Conservation (phyloP, 805 yeast genomes). For the Ogataea saltuana region DNA sequence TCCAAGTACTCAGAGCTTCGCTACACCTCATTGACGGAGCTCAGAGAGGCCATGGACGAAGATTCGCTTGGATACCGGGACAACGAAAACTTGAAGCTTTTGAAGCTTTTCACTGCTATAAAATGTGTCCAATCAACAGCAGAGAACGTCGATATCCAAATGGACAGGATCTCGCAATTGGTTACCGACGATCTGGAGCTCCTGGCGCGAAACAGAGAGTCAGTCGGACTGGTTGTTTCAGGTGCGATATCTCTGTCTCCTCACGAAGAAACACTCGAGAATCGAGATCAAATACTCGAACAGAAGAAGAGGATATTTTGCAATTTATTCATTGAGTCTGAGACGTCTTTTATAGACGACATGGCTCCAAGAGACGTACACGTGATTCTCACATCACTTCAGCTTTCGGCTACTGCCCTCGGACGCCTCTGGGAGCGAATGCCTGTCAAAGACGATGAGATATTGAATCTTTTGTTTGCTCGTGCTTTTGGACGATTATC, state of each 20-base stretch:
- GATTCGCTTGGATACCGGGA: not conserved
- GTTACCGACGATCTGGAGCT: not conserved
- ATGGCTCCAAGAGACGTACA: not conserved
- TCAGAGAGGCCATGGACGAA: conserved; percentile 3
- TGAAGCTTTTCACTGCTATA: conserved; percentile 8
- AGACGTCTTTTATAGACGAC: not conserved
- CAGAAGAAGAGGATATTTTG: too few species aligned
- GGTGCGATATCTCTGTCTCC: too few species aligned
- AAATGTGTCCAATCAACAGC: not conserved
- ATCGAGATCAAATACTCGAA: too few species aligned
- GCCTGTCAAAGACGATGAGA: not conserved
- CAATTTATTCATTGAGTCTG: not conserved
- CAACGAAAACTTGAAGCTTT: conserved; percentile 3
- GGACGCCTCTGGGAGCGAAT: not conserved
- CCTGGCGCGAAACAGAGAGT: not conserved
- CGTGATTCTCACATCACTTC: not conserved
- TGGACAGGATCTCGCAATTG: not conserved
- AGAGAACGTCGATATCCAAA: not conserved
- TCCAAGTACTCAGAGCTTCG: conserved; percentile 1
- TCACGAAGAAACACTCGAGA: too few species aligned
- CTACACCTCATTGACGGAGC: conserved; percentile 1
- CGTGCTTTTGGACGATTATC: not conserved
- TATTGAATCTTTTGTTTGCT: not conserved
- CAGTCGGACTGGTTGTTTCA: too few species aligned
- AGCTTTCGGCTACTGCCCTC: too few species aligned